Conservation (phyloP, 164 flowering plant genomes). For the Umbellularia californica region DNA sequence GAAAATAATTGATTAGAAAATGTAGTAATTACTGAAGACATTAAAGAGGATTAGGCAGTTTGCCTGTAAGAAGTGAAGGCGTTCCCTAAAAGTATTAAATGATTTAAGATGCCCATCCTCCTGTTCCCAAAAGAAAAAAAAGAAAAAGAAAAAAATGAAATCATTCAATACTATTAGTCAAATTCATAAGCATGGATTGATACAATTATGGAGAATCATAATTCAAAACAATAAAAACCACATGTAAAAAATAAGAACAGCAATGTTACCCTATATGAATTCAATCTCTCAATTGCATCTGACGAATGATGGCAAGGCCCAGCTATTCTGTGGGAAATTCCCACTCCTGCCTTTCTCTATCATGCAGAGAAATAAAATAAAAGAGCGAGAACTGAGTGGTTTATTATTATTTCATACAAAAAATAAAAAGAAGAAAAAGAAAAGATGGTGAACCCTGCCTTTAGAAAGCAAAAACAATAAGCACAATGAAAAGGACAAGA, state of each 20-base stretch:
- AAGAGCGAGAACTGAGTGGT: neutral
- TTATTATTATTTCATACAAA: neutral
- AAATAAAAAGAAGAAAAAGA: neutral
- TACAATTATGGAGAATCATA: neutral
- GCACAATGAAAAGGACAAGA: no score
- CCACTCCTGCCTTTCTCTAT: slow-evolving; percentile 43
- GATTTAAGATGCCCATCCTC: slow-evolving; percentile 48
- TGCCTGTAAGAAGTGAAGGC: slow-evolving; percentile 81
- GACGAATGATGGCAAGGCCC: slow-evolving; percentile 68
- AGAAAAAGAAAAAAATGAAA: neutral
- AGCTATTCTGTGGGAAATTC: slow-evolving; percentile 55
- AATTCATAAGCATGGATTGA: neutral
- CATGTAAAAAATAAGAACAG: neutral
- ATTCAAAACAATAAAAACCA: neutral
- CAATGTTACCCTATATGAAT: slow-evolving; percentile 44
- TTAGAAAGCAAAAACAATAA: no score
- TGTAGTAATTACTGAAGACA: neutral
- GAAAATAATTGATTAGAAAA: neutral
- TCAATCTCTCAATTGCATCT: slow-evolving; percentile 45
- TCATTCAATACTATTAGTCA: neutral
- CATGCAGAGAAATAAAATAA: neutral
- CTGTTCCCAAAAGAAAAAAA: slow-evolving; percentile 24
- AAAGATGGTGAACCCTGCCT: neutral
- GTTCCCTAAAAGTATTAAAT: slow-evolving; percentile 78
- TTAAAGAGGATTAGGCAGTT: slow-evolving; percentile 2